These are phyloP conservation scores for Nicotiana tabacum DNA, from an alignment of 257 asterid genomes.

Conservation along the genomic window DNA sequence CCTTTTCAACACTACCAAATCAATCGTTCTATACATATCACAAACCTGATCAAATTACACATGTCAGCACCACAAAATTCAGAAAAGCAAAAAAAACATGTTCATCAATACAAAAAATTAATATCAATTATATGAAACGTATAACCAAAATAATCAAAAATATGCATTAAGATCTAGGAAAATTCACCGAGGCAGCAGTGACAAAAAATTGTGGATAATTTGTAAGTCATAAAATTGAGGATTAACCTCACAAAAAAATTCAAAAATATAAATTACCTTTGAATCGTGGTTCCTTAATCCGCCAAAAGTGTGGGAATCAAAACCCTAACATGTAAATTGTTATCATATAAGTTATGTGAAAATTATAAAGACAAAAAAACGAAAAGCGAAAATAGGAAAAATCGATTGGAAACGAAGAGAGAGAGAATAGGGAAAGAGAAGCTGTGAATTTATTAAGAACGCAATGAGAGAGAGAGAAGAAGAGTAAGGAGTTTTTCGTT, in stretches of 20 bases:
- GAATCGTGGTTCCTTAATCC: conserved; percentile 28
- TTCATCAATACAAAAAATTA: neutral
- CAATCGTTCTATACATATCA: conserved; percentile 32
- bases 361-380: conserved; percentile 7
- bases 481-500: neutral
- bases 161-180: conserved; percentile 25
- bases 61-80: conserved; percentile 4
- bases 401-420: conserved; percentile 22
- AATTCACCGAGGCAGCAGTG: neutral
- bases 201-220: conserved; percentile 22
- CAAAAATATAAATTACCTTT: neutral
- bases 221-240: conserved; percentile 18
- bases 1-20: conserved; percentile 28
- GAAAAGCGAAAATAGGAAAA: conserved; percentile 12
- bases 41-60: conserved; percentile 52
- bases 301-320: conserved; percentile 33
- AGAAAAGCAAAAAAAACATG: conserved; percentile 3
- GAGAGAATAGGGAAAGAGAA: conserved; percentile 12
- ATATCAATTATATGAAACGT: neutral
- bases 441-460: conserved; percentile 20
- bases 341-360: conserved; percentile 1
- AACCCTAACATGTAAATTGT: conserved; percentile 26
- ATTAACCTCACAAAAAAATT: neutral
- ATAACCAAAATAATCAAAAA: conserved; percentile 3
- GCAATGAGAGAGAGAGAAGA: conserved; percentile 5